Evolutionary conservation across 1,284 basidiomycete genomes (phyloP), one percentile per base, ranked within the genome.

Genomic region (Trametes pubescens): DNA sequence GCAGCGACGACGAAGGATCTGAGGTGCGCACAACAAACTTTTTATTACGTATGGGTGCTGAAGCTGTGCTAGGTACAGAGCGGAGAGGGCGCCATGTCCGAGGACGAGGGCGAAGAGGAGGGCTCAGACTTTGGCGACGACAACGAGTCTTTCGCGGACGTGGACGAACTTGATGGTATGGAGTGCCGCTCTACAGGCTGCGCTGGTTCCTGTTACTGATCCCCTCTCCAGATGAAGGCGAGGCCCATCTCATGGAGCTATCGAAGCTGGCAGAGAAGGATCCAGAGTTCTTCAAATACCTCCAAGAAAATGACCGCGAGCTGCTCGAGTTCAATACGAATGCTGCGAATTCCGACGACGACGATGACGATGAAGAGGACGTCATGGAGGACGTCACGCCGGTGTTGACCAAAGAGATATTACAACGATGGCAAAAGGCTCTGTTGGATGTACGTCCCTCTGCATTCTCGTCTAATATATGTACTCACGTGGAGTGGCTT

Each of bases 271-370:
- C 93, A 14, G 92, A 97, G 78, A 97, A 94, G 77, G 98, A 99
- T 76, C 97, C 97, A 21, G 97, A 98, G 73, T 99, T 99, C 81
- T 99, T 89, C 90, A 96, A 98, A 78, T 99, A 98, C 75, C 84
- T 99, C 8, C 91, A 98, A 80, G 95, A 99, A 79, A 97, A 99
- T 75, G 97, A 99, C 78, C 82, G 84, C 61, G 95, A 96, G 59
- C 81, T 99, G 35, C 84, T 99, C 7, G 83, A 94, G 2, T 99
- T 99, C 75, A 81, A 87, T 43, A 78, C 81, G 2, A 64, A 77
- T 22, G 77, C 70, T 6, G 74, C 70, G 14, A 48, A 26, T 0
- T 51, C 16, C 14, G 73, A 69, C 16, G 77, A 76, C 6, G 80
- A 78, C 16, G 79, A 76, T 26, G 78, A 81, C 32, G 84, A 83